Evolutionary conservation across 495 filamentous ascomycete genomes (phyloP), one percentile per base, ranked within the genome.

Genomic region (Penicillium subrubescens): DNA sequence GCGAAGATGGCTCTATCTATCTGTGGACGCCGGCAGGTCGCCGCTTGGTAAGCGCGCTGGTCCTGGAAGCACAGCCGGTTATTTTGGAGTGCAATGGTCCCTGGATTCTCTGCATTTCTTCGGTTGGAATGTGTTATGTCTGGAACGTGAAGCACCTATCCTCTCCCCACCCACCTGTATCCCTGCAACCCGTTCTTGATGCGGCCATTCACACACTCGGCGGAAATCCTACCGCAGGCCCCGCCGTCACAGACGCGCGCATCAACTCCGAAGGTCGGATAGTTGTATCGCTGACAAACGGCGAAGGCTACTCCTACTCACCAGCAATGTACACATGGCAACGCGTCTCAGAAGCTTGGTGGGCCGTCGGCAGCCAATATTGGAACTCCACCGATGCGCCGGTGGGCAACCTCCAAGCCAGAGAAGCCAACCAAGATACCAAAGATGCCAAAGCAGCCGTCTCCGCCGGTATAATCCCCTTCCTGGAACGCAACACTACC

Each of bases 321-420:
- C 86, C 87, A 0, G 77, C 79, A 19, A 89, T 98, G 88, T 93
- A 86, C 70, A 84, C 88, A n/a, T 99, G 95, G 95, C 94, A 97
- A 79, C 88, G 94, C 11, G 82, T 98, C 14, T 93, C 91, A 5
- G 95, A 99, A 77, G 82, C 90, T 1, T 99, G 95, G 96, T 99
- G 96, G 95, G 94, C 95, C 3, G 92, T 97, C 1, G 94, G 94
- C 25, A 94, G 90, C 71, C 95, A 98, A 74, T 98, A 98, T 74
- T 98, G 96, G 95, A 97, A 97, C 76, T 92, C 90, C n/a, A 93
- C 92, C 39, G 94, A 94, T 65, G 88, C 90, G 14, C 91, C 92
- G 0, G 84, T 93, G 31, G 87, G 89, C 61, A 91, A 92, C 57
- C 73, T 96, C 8, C 89, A 92, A 54, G 86, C 91, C 0, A 88